Evolutionary conservation across 2,329 filamentous ascomycete genomes (phyloP).

Genomic region (Aspergillus sp.): DNA sequence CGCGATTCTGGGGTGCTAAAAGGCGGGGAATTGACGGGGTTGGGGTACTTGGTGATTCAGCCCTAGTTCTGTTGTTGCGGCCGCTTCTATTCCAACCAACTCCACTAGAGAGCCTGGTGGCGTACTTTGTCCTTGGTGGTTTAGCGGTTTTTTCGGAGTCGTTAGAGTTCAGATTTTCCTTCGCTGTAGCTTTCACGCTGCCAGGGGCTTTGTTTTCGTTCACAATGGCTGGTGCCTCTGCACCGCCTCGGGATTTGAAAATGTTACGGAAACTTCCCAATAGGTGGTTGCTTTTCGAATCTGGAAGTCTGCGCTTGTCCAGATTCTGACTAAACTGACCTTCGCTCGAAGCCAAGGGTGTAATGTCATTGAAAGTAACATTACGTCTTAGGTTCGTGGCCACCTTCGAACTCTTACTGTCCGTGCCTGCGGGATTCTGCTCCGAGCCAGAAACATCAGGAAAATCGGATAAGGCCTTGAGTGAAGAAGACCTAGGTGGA

Average conservation of each 20-base stretch:
- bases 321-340: not conserved
- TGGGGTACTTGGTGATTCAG: not conserved
- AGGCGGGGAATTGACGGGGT: slow-evolving; percentile 7
- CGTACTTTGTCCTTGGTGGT: slow-evolving; percentile 1
- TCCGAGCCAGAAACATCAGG: not conserved
- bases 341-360: not conserved
- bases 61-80: slow-evolving; percentile 9
- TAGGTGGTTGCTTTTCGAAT: slow-evolving; percentile 15
- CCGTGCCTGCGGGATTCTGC: not conserved
- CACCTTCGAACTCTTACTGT: not conserved
- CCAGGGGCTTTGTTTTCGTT: not conserved
- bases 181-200: not conserved
- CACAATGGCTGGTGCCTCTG: not conserved
- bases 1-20: not conserved
- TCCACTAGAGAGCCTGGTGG: slow-evolving; percentile 10
- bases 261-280: slow-evolving; percentile 22
- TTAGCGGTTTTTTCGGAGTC: slow-evolving; percentile 8
- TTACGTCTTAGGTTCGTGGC: not conserved
- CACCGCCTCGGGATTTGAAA: slow-evolving; percentile 13
- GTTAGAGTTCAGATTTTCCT: not conserved
- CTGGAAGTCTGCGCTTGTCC: slow-evolving; percentile 4
- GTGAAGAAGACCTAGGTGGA: slow-evolving; percentile 16
- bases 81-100: slow-evolving; percentile 14
- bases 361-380: slow-evolving; percentile 11
- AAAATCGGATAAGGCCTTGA: slow-evolving; percentile 11